Evolutionary conservation across 306 rosid genomes (phyloP), one percentile per base, ranked within the genome.

Genomic region (Castanospermum australe): DNA sequence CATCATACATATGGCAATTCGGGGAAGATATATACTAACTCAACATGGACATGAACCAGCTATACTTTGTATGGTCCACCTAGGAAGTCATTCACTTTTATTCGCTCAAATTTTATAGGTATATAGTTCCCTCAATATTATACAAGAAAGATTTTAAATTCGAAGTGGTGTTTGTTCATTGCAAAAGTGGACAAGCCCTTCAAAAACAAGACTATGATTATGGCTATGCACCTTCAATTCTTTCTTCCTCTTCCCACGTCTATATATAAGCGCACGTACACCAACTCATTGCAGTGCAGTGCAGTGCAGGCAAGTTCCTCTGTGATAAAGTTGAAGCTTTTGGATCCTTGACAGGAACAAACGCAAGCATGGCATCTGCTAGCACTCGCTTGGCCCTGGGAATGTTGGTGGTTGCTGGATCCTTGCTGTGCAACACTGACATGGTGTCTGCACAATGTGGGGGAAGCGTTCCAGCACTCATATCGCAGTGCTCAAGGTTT

Each of bases 371-470:
- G 86, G 63, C 50, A 54, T 18, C 30, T 30, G 3, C 9, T 45
- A 68, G 42, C 4, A 75, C 5, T 22, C 65, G 8, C 7, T 74
- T 81, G 65, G 12, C 0, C 2, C 6, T 85, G 41, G 30, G 84
- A 32, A 63, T 68, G 1, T 13, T 85, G 55, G 10, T 73, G 50
- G 28, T 88, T 15, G 38, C 44, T 1, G 87, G 82, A 73, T 54
- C 25, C 21, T 18, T 85, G 21, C 8, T 83, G 3, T 61, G n/a
- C 21, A 77, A 70, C 87, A 78, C 68, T 20, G 39, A 36, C 15
- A 32, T 68, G 36, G 86, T 81, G 35, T 68, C 77, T 17, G 87
- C 21, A 15, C 82, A 85, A 35, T 85, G 87, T 33, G 80, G 85
- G 12, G 87, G 66, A 25, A 64, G 61, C 11, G 2, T 81, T 30